These are phyloP conservation scores for Monosporascus sp. DNA, from an alignment of 2,329 filamentous ascomycete genomes.

Conservation along the genomic window DNA sequence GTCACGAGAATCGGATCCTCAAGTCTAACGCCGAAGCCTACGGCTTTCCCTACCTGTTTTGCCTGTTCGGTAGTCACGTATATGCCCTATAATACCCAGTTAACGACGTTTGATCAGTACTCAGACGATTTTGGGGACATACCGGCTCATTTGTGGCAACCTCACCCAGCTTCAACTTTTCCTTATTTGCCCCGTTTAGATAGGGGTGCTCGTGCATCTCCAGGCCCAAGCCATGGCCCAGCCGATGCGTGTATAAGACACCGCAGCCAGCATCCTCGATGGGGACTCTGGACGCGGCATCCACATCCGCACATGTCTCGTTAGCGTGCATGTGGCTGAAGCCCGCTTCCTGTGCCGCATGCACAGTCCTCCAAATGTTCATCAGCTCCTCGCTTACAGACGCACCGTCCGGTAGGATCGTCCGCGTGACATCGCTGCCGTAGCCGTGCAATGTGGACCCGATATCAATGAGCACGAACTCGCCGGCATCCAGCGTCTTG, in stretches of 20 bases:
- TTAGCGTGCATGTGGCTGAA: slow-evolving; percentile 21
- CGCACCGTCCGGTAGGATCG: slow-evolving; percentile 18
- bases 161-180: slow-evolving; percentile 20
- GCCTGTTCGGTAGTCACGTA: slow-evolving; percentile 27
- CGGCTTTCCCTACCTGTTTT: slow-evolving; percentile 13
- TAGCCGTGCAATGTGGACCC: slow-evolving; percentile 24
- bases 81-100: slow-evolving; percentile 14
- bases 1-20: slow-evolving; percentile 26
- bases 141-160: slow-evolving; percentile 26
- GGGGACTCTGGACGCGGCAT: slow-evolving; percentile 20
- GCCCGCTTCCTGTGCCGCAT: slow-evolving; percentile 17
- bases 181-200: slow-evolving; percentile 23
- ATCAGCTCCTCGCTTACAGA: slow-evolving; percentile 19
- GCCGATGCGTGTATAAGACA: slow-evolving; percentile 23
- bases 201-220: slow-evolving; percentile 27
- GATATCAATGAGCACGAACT: slow-evolving; percentile 26
- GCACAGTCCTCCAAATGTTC: slow-evolving; percentile 20
- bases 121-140: slow-evolving; percentile 1
- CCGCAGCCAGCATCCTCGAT: slow-evolving; percentile 18
- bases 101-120: not conserved
- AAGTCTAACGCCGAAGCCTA: slow-evolving; percentile 22
- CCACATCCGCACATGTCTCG: slow-evolving; percentile 22
- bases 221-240: slow-evolving; percentile 23
- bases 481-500: slow-evolving; percentile 17
- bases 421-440: slow-evolving; percentile 24